A percentile compares a stretch with the other conserved stretches of the same genome.
Conservation (phyloP, 495 filamentous ascomycete species). For the Penicillium atrosanguineum region DNA sequence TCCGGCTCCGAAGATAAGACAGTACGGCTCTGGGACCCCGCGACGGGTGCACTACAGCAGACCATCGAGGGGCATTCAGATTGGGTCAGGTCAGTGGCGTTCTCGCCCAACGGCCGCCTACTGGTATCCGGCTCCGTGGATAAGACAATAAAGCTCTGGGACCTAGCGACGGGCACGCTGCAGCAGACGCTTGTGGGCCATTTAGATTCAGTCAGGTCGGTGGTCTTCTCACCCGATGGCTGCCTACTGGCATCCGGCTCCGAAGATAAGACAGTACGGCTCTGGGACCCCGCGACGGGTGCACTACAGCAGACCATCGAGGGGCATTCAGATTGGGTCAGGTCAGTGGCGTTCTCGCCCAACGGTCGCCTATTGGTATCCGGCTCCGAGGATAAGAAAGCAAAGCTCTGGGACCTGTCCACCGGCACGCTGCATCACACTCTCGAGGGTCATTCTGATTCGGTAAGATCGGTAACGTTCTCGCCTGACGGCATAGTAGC, state of each 20-base stretch:
- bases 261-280: conserved; percentile 22
- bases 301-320: conserved; percentile 15
- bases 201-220: background rate
- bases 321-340: conserved; percentile 18
- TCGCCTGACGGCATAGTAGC: conserved; percentile 24
- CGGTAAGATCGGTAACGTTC: conserved; percentile 17
- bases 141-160: conserved; percentile 31
- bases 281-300: conserved; percentile 30
- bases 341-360: conserved; percentile 17
- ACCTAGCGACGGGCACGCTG: conserved; percentile 14
- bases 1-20: conserved; percentile 29
- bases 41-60: conserved; percentile 13
- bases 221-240: conserved; percentile 17
- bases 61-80: conserved; percentile 23
- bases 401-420: conserved; percentile 32
- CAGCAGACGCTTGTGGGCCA: conserved; percentile 16
- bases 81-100: conserved; percentile 10
- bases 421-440: conserved; percentile 2
- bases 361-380: conserved; percentile 28
- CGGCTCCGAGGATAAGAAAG: conserved; percentile 21
- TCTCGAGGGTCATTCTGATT: background rate
- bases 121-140: conserved; percentile 30
- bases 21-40: conserved; percentile 31
- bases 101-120: conserved; percentile 20
- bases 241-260: conserved; percentile 28